These are phyloP conservation scores for Chlorociboria aeruginascens DNA, from an alignment of 495 filamentous ascomycete genomes.

Conservation along the genomic window DNA sequence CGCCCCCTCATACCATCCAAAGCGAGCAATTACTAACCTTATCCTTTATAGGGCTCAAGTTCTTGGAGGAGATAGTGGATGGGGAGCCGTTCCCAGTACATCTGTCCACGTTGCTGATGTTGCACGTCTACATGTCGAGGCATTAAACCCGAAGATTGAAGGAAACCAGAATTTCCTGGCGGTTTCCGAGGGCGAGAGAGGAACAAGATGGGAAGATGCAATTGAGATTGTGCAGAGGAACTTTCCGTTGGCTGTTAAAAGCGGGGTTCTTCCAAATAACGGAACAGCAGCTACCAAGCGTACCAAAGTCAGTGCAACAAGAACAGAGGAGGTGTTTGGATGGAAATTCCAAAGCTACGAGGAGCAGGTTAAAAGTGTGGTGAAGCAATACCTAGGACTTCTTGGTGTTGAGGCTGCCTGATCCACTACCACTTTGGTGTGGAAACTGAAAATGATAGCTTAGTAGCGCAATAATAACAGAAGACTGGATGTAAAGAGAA, in stretches of 20 bases:
- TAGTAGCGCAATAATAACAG: too few species aligned
- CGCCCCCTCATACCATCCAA: too few species aligned
- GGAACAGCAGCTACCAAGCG: slow-evolving; percentile 25
- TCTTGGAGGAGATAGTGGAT: slow-evolving; percentile 19
- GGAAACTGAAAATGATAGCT: too few species aligned
- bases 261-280: slow-evolving; percentile 24
- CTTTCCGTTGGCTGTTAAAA: slow-evolving; percentile 31
- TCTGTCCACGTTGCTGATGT: slow-evolving; percentile 33
- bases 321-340: slow-evolving; percentile 34
- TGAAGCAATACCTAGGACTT: slow-evolving; percentile 26
- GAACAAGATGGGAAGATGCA: slow-evolving; percentile 33
- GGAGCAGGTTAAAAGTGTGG: slow-evolving; percentile 33
- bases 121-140: slow-evolving; percentile 28
- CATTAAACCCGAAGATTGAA: slow-evolving; percentile 26
- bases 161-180: slow-evolving; percentile 30
- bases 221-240: slow-evolving; percentile 24
- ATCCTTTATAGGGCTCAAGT: slow-evolving; percentile 14
- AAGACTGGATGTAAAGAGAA: too few species aligned
- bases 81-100: slow-evolving; percentile 22
- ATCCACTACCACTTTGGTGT: background rate
- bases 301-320: slow-evolving; percentile 28
- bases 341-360: slow-evolving; percentile 32
- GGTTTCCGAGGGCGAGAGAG: slow-evolving; percentile 12
- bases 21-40: too few species aligned
- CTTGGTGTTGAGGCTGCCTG: slow-evolving; percentile 3